Percentiles rank a stretch among this genome's conserved stretches.
Evolutionary conservation across 129 eudicot species (phyloP).

Genomic region (Sambucus nigra): DNA sequence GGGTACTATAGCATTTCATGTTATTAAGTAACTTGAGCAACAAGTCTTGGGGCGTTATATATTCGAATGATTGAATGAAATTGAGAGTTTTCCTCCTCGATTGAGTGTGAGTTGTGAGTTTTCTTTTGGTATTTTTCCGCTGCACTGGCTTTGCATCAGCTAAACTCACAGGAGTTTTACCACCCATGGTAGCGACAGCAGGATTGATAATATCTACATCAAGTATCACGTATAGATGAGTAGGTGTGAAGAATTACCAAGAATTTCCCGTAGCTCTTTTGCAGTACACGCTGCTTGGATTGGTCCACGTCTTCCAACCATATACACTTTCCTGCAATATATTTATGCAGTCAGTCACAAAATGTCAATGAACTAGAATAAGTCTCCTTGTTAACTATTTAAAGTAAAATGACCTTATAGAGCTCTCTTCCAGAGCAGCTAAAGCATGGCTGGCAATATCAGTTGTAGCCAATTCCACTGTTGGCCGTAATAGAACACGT

Average conservation of each 20-base stretch:
- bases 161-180: no score
- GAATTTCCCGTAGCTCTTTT: slow-evolving; percentile 83
- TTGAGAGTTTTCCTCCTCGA: no score
- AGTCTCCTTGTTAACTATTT: background rate
- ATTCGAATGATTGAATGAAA: no score
- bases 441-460: slow-evolving; percentile 75
- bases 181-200: no score
- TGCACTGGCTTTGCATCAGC: no score
- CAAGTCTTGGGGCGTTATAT: no score
- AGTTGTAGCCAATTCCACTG: slow-evolving; percentile 63
- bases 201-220: no score
- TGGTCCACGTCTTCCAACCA: slow-evolving; percentile 98
- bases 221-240: no score
- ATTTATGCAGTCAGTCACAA: slow-evolving; percentile 9
- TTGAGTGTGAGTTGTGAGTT: no score
- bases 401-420: slow-evolving; percentile 48
- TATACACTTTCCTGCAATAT: slow-evolving; percentile 66
- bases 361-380: background rate
- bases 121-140: no score
- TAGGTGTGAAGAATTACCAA: slow-evolving; percentile 37
- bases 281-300: slow-evolving; percentile 96
- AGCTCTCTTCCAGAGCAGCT: slow-evolving; percentile 60
- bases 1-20: no score
- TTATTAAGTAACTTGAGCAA: no score
- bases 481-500: slow-evolving; percentile 69